A percentile compares a stretch with the other conserved stretches of the same genome.
phyloP scores from a whole-genome alignment of 768 basidiomycete species.

The Rhizopogon salebrosus region DNA sequence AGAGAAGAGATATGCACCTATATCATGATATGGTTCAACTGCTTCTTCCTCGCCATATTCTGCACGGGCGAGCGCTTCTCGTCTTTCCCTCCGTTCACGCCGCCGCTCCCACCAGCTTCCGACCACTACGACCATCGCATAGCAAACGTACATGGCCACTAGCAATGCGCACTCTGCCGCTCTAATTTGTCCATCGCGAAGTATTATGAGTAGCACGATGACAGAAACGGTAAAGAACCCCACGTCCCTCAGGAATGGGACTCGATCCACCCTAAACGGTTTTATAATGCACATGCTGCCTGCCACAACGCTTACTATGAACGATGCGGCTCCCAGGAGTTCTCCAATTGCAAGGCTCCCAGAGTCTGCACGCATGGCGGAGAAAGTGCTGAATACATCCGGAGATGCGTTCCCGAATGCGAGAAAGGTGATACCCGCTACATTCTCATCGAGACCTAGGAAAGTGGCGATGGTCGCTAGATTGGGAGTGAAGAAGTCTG shows the following conservation, averaged over 20 bases:
- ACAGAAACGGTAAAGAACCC: conserved; percentile 91
- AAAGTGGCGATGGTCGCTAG: conserved; percentile 83
- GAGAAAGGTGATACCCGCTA: conserved; percentile 94
- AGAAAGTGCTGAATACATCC: conserved; percentile 94
- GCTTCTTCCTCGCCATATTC: conserved; percentile 53
- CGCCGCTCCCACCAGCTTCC: conserved; percentile 74
- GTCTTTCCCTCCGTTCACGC: conserved; percentile 38
- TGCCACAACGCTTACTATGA: conserved; percentile 94
- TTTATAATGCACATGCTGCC: conserved; percentile 98
- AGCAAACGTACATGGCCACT: conserved; percentile 68
- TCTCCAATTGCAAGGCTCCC: conserved; percentile 93
- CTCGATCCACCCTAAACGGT: conserved; percentile 79
- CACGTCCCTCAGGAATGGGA: conserved; percentile 88
- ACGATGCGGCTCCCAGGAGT: conserved; percentile 89
- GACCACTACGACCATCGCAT: conserved; percentile 71
- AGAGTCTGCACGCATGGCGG: conserved; percentile 80
- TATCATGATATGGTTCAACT: conserved; percentile 31
- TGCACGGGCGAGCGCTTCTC: conserved; percentile 49
- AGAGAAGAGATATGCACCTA: conserved; percentile 44
- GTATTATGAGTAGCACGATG: conserved; percentile 63
- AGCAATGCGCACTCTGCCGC: conserved; percentile 70
- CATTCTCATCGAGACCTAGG: conserved; percentile 85
- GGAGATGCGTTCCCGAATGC: conserved; percentile 98
- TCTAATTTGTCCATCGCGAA: conserved; percentile 70
- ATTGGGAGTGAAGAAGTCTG: conserved; percentile 98